Evolutionary conservation across 768 basidiomycete genomes (phyloP), one percentile per base, ranked within the genome.

Genomic region (Tricholomella constricta): DNA sequence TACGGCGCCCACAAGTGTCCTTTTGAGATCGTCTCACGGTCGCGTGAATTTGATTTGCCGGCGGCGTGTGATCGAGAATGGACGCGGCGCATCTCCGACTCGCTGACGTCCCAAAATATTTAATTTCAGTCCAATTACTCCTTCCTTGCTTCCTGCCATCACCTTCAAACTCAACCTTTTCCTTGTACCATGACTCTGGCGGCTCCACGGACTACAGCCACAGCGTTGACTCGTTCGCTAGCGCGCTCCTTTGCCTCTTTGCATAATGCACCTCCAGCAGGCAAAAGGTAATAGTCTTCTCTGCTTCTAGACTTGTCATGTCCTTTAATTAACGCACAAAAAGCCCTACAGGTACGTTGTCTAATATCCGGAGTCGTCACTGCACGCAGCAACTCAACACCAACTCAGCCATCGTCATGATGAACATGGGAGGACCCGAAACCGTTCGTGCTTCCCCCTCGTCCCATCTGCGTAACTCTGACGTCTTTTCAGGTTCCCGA

Each of bases 381-480:
- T 32, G 29, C 58, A 59, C 56, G 44, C 44, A 42, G 52, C 48
- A 22, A 36, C 48, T 58, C 61, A 51, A 61, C 52, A 27, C 46
- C 29, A 59, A 49, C 40, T 27, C 43, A 79, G 96, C 90, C 32
- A 81, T 98, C 57, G 94, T 99, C 36, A 91, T 99, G 89, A 77
- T 99, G 75, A 99, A 98, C 71, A 99, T 99, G 97, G 97, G 97
- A 38, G 97, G 97, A 2, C 97, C 96, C 20, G 83, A 90, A 45
- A 95, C 93, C 52, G 93, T 94, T 64, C 62, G 83, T 73, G 32
- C 31, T 47, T 26, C 25, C 34, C 40, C 38, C 35, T 25, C 22
- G n/a, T 34, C 32, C 15, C 52, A 8, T 45, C 46, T 35, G 34
- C 41, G 20, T 41, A 22, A 15, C 53, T 55, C 44, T 55, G 55